A percentile compares a stretch with the other conserved stretches of the same genome.
Conservation (phyloP, 495 filamentous ascomycete species). For the Emericellopsis terricola region DNA sequence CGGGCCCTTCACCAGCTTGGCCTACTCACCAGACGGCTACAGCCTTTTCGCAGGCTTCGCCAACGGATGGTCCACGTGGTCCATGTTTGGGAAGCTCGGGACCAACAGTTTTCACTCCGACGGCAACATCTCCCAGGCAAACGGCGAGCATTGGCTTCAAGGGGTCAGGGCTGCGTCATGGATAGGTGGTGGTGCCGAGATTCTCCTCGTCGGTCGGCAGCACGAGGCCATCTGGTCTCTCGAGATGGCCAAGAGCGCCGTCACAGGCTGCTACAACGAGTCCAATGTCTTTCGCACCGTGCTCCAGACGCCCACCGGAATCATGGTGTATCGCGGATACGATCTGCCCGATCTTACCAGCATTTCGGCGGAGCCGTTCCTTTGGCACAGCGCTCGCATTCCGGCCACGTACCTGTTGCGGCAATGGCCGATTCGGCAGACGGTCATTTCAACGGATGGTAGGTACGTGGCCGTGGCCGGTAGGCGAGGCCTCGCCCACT, state of each 20-base stretch:
- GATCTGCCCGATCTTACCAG: conserved; percentile 77
- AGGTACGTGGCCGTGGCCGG: conserved; percentile 91
- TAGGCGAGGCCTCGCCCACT: conserved; percentile 82
- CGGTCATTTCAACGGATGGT: conserved; percentile 76
- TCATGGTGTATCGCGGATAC: conserved; percentile 87
- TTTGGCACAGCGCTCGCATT: conserved; percentile 86
- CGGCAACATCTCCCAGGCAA: conserved; percentile 37
- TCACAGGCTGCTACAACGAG: conserved; percentile 76
- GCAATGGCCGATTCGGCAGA: conserved; percentile 82
- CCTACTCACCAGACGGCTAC: conserved; percentile 91
- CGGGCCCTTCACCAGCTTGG: conserved; percentile 54
- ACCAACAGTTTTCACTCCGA: conserved; percentile 66
- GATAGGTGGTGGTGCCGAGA: conserved; percentile 73
- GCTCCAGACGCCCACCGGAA: conserved; percentile 66
- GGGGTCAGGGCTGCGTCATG: conserved; percentile 62
- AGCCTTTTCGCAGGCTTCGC: conserved; percentile 90
- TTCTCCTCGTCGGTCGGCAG: conserved; percentile 48
- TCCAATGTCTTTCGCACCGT: conserved; percentile 78
- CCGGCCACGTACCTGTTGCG: conserved; percentile 68
- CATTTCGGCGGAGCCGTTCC: conserved; percentile 76
- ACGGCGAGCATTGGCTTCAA: conserved; percentile 61
- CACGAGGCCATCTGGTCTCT: conserved; percentile 72
- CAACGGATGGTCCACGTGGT: conserved; percentile 89
- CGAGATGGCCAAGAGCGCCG: conserved; percentile 81
- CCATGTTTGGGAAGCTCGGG: conserved; percentile 82